Conservation (phyloP, 129 eudicot genomes). For the Helianthus tuberosus region DNA sequence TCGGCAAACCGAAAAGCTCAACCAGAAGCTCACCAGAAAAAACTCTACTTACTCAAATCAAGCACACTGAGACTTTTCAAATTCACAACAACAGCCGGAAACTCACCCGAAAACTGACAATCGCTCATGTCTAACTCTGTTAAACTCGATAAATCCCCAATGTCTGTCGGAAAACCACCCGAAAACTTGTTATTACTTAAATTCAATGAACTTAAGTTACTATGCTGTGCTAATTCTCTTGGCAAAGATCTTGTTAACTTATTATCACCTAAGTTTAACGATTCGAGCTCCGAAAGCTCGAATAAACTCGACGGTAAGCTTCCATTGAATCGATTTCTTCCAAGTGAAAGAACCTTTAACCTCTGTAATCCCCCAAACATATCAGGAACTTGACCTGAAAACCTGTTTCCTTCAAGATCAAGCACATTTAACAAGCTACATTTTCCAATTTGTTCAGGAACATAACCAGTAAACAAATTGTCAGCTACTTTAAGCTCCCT, state of each 20-base stretch:
- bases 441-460: conserved; percentile 49
- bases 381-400: conserved; percentile 61
- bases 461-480: conserved; percentile 52
- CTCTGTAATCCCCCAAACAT: conserved; percentile 40
- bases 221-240: conserved; percentile 45
- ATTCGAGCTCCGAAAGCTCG: conserved; percentile 39
- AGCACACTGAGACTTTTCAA: conserved; percentile 54
- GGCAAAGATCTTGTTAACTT: conserved; percentile 58
- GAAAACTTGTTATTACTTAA: conserved; percentile 59
- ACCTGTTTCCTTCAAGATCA: conserved; percentile 58
- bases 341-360: conserved; percentile 50
- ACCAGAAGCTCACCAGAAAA: conserved; percentile 66
- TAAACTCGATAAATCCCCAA: conserved; percentile 49
- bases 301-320: conserved; percentile 47
- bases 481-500: conserved; percentile 62
- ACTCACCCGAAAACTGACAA: conserved; percentile 61
- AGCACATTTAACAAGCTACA: conserved; percentile 51
- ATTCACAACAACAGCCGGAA: conserved; percentile 53
- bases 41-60: conserved; percentile 81
- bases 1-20: conserved; percentile 78
- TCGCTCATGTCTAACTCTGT: conserved; percentile 63
- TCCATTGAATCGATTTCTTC: conserved; percentile 58
- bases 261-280: conserved; percentile 62
- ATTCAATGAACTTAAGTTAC: conserved; percentile 60
- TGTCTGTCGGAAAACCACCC: conserved; percentile 28